These are phyloP conservation scores for Neurospora sp. DNA, from an alignment of 2,329 filamentous ascomycete species.

Conservation along the genomic window DNA sequence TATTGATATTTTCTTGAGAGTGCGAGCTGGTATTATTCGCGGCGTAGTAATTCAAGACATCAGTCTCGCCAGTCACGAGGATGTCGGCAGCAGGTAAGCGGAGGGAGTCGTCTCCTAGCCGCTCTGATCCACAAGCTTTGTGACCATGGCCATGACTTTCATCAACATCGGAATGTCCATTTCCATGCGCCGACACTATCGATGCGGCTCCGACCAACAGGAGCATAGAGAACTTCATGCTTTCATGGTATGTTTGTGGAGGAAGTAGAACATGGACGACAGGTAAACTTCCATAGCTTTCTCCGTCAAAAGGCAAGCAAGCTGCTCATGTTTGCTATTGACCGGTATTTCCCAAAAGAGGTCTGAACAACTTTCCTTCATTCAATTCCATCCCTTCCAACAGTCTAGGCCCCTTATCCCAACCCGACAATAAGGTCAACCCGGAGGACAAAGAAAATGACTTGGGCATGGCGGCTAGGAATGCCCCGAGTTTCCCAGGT, in stretches of 20 bases:
- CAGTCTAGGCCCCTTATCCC: not conserved
- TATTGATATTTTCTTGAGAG: not conserved
- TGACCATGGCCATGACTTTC: not conserved
- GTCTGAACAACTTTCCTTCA: not conserved
- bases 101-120: not conserved
- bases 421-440: not conserved
- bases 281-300: too few species aligned
- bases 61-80: not conserved
- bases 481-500: not conserved
- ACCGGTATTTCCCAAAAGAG: not conserved
- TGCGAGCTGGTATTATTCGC: not conserved
- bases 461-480: not conserved
- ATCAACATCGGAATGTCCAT: not conserved
- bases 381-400: not conserved
- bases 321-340: not conserved
- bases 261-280: too few species aligned
- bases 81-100: not conserved
- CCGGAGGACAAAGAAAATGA: not conserved
- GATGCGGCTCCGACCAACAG: not conserved
- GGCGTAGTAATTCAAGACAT: not conserved
- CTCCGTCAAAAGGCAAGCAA: not conserved
- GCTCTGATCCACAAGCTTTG: not conserved
- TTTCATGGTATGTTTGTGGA: not conserved
- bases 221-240: not conserved
- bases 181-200: not conserved